These are phyloP conservation scores for Neohortaea acidophila DNA, from an alignment of 495 filamentous ascomycete species.

Conservation along the genomic window DNA sequence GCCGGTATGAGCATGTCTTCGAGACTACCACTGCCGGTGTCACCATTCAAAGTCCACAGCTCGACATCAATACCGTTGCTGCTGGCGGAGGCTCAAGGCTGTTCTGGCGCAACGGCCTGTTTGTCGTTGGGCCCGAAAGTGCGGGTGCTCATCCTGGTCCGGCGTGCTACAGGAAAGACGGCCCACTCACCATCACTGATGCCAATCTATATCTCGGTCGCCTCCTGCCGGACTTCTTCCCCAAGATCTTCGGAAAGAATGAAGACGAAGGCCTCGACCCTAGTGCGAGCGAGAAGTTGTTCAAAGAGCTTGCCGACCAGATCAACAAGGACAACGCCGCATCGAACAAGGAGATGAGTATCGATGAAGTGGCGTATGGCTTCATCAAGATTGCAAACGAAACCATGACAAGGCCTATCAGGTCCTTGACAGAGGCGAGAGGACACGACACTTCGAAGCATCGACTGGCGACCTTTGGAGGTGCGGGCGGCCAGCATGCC, in stretches of 20 bases:
- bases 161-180: conserved; percentile 88
- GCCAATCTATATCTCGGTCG: conserved; percentile 84
- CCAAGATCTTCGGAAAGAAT: conserved; percentile 87
- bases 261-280: conserved; percentile 78
- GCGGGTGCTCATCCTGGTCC: conserved; percentile 87
- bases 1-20: conserved; percentile 90
- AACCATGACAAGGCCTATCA: conserved; percentile 85
- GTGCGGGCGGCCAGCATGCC: conserved; percentile 90
- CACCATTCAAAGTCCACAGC: conserved; percentile 83
- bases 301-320: conserved; percentile 60
- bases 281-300: conserved; percentile 58
- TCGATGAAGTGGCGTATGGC: conserved; percentile 80
- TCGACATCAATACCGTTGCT: conserved; percentile 96
- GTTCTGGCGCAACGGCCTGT: conserved; percentile 81
- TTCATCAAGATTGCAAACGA: conserved; percentile 93
- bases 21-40: conserved; percentile 94
- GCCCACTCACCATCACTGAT: conserved; percentile 83
- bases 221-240: conserved; percentile 85
- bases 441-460: conserved; percentile 86
- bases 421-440: conserved; percentile 83
- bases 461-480: conserved; percentile 80
- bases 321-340: conserved; percentile 50
- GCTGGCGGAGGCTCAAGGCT: conserved; percentile 84
- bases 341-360: conserved; percentile 46
- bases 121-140: conserved; percentile 92